phyloP scores from a whole-genome alignment of 2,329 filamentous ascomycete species.

The Sclerotinia glacialis region DNA sequence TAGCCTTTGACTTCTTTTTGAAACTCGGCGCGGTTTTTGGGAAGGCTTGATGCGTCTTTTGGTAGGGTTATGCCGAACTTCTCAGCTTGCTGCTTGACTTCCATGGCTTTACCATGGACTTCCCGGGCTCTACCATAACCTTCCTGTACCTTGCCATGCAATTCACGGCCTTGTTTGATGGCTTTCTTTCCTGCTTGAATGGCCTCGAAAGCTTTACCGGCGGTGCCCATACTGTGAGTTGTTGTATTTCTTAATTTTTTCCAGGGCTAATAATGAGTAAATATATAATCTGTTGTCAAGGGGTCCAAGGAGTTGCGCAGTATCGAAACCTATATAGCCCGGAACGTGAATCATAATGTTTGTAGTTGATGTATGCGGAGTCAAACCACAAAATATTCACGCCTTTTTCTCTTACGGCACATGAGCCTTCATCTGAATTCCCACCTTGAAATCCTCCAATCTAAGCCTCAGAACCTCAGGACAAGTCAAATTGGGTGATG shows the following conservation, averaged over 20 bases:
- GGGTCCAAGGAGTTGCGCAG: background rate
- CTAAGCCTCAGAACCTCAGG: background rate
- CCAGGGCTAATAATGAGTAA: background rate
- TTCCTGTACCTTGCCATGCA: background rate
- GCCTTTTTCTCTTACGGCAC: constrained; percentile 31
- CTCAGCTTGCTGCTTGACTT: background rate
- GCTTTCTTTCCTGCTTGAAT: background rate
- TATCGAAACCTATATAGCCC: background rate
- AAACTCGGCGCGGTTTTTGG: background rate
- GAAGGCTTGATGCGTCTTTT: background rate
- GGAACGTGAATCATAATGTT: constrained; percentile 1
- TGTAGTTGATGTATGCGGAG: background rate
- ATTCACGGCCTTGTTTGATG: background rate
- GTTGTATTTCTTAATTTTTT: background rate
- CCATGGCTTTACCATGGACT: background rate
- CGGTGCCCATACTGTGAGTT: background rate
- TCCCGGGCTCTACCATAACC: background rate
- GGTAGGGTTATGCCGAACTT: background rate
- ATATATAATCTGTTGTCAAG: background rate
- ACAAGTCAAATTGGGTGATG: constrained; percentile 11
- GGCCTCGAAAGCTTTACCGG: background rate
- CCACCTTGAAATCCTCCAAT: constrained; percentile 31
- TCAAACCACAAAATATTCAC: background rate
- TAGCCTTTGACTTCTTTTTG: background rate
- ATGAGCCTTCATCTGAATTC: constrained; percentile 56